Conservation (phyloP, 768 basidiomycete genomes). For the Kwoniella europaea region DNA sequence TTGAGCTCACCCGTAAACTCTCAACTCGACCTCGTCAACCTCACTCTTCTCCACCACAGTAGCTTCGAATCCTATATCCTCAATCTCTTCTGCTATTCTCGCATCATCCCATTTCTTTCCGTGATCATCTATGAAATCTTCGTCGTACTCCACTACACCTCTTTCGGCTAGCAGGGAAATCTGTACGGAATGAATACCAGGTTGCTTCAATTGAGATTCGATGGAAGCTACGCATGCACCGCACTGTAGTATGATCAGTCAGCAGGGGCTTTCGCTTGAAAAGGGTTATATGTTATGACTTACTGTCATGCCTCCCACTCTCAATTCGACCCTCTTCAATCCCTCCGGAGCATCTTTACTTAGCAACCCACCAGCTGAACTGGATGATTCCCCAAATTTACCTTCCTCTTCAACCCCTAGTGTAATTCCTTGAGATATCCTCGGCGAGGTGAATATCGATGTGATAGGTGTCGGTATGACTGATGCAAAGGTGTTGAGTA, state of each 20-base stretch:
- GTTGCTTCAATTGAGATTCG: slow-evolving; percentile 62
- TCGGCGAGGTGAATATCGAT: slow-evolving; percentile 26
- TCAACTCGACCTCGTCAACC: slow-evolving; percentile 49
- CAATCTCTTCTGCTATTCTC: slow-evolving; percentile 84
- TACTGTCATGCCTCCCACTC: slow-evolving; percentile 57
- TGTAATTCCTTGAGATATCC: slow-evolving; percentile 21
- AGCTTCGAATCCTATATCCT: slow-evolving; percentile 63
- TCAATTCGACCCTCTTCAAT: slow-evolving; percentile 46
- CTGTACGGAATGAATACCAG: slow-evolving; percentile 88
- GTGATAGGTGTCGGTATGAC: slow-evolving; percentile 21
- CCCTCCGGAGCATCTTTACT: slow-evolving; percentile 27
- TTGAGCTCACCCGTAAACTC: slow-evolving; percentile 53
- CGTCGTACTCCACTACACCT: slow-evolving; percentile 87
- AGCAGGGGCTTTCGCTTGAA: background rate
- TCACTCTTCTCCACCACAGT: slow-evolving; percentile 54
- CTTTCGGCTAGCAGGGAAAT: slow-evolving; percentile 98
- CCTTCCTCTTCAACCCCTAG: slow-evolving; percentile 23
- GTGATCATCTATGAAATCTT: slow-evolving; percentile 57
- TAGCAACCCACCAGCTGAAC: slow-evolving; percentile 1
- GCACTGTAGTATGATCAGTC: slow-evolving; percentile 42
- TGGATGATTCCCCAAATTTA: slow-evolving; percentile 27
- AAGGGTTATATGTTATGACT: slow-evolving; percentile 14
- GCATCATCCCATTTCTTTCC: slow-evolving; percentile 71
- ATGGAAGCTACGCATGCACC: slow-evolving; percentile 59
- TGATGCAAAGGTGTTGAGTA: slow-evolving; percentile 18